Evolutionary conservation across 768 basidiomycete genomes (phyloP), one percentile per base, ranked within the genome.

Genomic region (Rhodotorula paludigena): DNA sequence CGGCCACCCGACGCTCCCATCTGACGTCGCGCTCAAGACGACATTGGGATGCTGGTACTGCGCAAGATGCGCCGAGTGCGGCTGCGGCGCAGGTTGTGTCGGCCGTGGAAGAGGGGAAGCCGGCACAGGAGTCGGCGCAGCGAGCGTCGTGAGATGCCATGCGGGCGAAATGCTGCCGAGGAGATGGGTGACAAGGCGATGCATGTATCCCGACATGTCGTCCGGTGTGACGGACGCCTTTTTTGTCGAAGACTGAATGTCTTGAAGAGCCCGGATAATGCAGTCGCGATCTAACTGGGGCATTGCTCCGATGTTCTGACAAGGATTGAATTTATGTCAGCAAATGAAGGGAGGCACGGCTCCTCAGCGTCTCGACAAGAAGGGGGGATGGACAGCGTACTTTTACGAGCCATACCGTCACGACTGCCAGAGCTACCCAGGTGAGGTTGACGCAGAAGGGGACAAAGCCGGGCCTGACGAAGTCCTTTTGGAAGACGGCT

Each of bases 381-480:
- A 54, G 35, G n/a, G 12, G 14, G 47, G 28, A n/a, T 38, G 21
- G 33, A 2, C 8, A 6, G 16, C 38, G 21, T 25, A 38, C 53
- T 36, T 54, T 39, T 14, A 56, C 38, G 25, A 56, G 38, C 55
- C 55, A 56, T 38, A 56, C 30, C 15, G 36, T 25, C 11, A 25
- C 25, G n/a, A 39, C 30, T 16, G 55, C 55, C 39, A 56, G 55
- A 0, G 41, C 38, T 16, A 56, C 55, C n/a, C 18, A 56, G 6
- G 36, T 23, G 35, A 53, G 52, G 52, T 53, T 53, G 52, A 53
- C 41, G 55, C 41, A 56, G 41, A 28, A 39, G 16, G 36, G 21
- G 39, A 56, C n/a, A 39, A 28, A 56, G 16, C n/a, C 38, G 7
- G 30, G 38, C 5, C 20, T 8, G 7, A 18, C 55, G 25, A 56